Conservation (phyloP, 2,329 filamentous ascomycete species). For the Lasiodiplodia gonubiensis region DNA sequence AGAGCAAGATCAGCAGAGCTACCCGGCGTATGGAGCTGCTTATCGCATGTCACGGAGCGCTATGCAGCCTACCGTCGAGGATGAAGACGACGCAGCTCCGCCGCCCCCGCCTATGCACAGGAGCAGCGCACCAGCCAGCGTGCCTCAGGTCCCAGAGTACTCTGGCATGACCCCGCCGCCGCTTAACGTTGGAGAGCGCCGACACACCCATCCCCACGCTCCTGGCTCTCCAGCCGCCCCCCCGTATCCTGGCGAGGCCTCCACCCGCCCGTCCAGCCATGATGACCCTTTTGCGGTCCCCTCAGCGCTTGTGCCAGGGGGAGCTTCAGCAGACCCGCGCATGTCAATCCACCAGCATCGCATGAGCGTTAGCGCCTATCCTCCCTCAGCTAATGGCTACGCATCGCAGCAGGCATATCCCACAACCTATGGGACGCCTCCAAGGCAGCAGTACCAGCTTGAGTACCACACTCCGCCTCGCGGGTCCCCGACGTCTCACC, state of each 20-base stretch:
- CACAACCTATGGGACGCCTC: conserved; percentile 31
- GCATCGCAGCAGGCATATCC: conserved; percentile 31
- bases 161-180: conserved; percentile 41
- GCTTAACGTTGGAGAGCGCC: conserved; percentile 41
- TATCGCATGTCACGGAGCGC: conserved; percentile 52
- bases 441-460: conserved; percentile 39
- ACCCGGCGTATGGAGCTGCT: conserved; percentile 34
- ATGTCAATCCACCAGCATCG: conserved; percentile 31
- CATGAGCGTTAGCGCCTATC: conserved; percentile 31
- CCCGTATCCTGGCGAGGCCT: neutral
- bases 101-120: conserved; percentile 48
- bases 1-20: conserved; percentile 23
- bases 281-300: conserved; percentile 34
- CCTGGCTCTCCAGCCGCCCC: conserved; percentile 27
- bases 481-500: conserved; percentile 40
- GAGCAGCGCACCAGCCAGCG: conserved; percentile 38
- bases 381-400: conserved; percentile 34
- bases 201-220: conserved; percentile 39
- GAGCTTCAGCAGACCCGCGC: conserved; percentile 30
- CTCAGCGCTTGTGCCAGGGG: conserved; percentile 42
- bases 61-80: conserved; percentile 69
- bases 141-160: conserved; percentile 31
- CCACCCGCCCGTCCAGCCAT: conserved; percentile 6
- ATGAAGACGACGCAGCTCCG: conserved; percentile 62
- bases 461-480: conserved; percentile 41